A percentile compares a stretch with the other conserved stretches of the same genome.
Conservation (phyloP, 1,284 basidiomycete genomes). For the Apiotrichum siamense region DNA sequence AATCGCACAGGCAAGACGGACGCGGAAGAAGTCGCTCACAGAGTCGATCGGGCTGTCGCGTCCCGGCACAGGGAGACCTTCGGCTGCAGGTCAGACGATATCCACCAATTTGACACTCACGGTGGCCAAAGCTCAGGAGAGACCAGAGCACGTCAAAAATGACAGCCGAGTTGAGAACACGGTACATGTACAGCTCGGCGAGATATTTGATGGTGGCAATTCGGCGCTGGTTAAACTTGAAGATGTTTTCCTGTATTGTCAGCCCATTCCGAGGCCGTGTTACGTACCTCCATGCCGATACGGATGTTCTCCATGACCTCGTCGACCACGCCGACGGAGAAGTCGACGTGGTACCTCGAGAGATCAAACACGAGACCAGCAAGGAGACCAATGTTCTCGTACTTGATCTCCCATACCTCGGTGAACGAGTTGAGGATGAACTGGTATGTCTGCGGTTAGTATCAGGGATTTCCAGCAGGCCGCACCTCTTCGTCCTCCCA, state of each 20-base stretch:
- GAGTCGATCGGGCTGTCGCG: conserved; percentile 73
- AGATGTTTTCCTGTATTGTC: conserved; percentile 64
- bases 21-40: conserved; percentile 91
- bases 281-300: conserved; percentile 66
- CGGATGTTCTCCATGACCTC: conserved; percentile 90
- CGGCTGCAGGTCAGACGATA: conserved; percentile 50
- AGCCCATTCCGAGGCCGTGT: not conserved
- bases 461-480: conserved; percentile 5
- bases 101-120: conserved; percentile 53
- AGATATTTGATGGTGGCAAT: conserved; percentile 88
- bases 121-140: conserved; percentile 90
- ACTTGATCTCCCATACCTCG: conserved; percentile 95
- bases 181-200: conserved; percentile 95
- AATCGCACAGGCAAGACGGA: conserved; percentile 83
- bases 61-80: conserved; percentile 79
- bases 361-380: conserved; percentile 92
- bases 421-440: conserved; percentile 72
- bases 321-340: conserved; percentile 82
- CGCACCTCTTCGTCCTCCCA: conserved; percentile 71
- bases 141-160: conserved; percentile 94
- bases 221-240: conserved; percentile 89
- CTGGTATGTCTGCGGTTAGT: conserved; percentile 37
- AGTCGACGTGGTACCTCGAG: conserved; percentile 83
- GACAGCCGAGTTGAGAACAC: conserved; percentile 80
- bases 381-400: conserved; percentile 78